These are phyloP conservation scores for Colletotrichum abscissum DNA, from an alignment of 2,329 filamentous ascomycete genomes.

Conservation along the genomic window DNA sequence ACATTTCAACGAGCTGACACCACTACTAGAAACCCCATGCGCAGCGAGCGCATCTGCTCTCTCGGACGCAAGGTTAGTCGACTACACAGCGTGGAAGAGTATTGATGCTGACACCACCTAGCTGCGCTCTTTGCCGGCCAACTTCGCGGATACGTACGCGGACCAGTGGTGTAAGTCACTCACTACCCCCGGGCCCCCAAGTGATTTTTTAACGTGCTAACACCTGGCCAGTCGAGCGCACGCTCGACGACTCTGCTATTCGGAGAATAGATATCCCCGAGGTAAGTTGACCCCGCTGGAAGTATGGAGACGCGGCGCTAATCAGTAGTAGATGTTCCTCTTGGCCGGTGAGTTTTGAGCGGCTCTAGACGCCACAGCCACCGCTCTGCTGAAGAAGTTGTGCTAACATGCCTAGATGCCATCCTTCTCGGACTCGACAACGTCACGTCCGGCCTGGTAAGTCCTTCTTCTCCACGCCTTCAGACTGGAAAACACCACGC, in stretches of 20 bases:
- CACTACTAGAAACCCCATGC: slow-evolving; percentile 49
- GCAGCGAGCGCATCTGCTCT: slow-evolving; percentile 58
- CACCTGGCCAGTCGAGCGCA: slow-evolving; percentile 59
- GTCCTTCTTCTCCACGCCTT: neutral
- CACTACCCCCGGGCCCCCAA: neutral
- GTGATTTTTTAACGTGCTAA: neutral
- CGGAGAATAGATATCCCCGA: slow-evolving; percentile 73
- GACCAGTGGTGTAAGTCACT: slow-evolving; percentile 60
- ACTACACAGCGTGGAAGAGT: slow-evolving; percentile 37
- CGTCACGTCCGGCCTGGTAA: slow-evolving; percentile 4
- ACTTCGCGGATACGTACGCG: slow-evolving; percentile 41
- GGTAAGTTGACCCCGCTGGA: neutral
- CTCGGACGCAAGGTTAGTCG: slow-evolving; percentile 32
- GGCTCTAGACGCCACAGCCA: neutral
- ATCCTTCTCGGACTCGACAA: slow-evolving; percentile 48
- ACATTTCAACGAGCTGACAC: neutral
- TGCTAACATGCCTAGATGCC: slow-evolving; percentile 61
- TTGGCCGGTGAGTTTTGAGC: slow-evolving; percentile 48
- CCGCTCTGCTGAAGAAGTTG: neutral
- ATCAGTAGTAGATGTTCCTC: slow-evolving; percentile 64
- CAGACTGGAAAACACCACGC: no score
- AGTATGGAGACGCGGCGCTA: neutral
- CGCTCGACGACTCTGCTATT: slow-evolving; percentile 81
- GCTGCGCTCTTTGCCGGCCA: slow-evolving; percentile 49
- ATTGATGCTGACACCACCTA: slow-evolving; percentile 31